Evolutionary conservation across 495 filamentous ascomycete genomes (phyloP).

Genomic region (Lasiosphaeria hispida): DNA sequence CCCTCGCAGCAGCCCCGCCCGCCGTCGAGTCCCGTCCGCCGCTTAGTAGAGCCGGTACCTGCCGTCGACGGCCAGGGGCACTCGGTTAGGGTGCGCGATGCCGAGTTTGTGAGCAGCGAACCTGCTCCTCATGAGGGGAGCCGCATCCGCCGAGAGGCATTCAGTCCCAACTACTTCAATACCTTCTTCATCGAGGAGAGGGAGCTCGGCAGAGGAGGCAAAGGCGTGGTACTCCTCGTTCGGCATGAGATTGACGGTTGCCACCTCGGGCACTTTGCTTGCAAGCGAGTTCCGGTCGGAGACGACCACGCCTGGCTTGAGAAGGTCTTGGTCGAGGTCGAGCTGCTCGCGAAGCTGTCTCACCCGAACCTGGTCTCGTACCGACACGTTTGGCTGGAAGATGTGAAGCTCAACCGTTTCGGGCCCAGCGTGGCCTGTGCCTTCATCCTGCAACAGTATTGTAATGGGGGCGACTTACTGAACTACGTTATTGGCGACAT

Average conservation of each 20-base stretch:
- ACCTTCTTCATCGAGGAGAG: constrained; percentile 86
- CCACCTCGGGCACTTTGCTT: constrained; percentile 83
- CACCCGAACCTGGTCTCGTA: constrained; percentile 98
- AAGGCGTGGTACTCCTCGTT: constrained; percentile 90
- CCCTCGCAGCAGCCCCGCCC: constrained; percentile 28
- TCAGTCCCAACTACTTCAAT: constrained; percentile 88
- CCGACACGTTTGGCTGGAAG: constrained; percentile 94
- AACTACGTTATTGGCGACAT: constrained; percentile 76
- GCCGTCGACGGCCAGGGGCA: constrained; percentile 26
- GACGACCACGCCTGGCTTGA: constrained; percentile 95
- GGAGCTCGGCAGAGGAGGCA: constrained; percentile 84
- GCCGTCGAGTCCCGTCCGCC: constrained; percentile 49
- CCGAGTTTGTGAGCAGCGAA: constrained; percentile 56
- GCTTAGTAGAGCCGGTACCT: constrained; percentile 41
- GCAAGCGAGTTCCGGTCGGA: constrained; percentile 93
- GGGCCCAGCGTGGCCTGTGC: constrained; percentile 91
- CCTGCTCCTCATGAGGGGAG: constrained; percentile 47
- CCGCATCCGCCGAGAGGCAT: constrained; percentile 79
- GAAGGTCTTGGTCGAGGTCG: constrained; percentile 89
- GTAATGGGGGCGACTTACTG: constrained; percentile 90
- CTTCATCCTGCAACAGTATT: constrained; percentile 97
- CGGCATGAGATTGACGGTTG: constrained; percentile 87
- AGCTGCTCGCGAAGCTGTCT: constrained; percentile 82
- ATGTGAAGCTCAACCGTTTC: constrained; percentile 77
- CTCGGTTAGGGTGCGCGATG: constrained; percentile 31